Conservation (phyloP, 2,329 filamentous ascomycete species). For the Alternaria hordeiaustralica region DNA sequence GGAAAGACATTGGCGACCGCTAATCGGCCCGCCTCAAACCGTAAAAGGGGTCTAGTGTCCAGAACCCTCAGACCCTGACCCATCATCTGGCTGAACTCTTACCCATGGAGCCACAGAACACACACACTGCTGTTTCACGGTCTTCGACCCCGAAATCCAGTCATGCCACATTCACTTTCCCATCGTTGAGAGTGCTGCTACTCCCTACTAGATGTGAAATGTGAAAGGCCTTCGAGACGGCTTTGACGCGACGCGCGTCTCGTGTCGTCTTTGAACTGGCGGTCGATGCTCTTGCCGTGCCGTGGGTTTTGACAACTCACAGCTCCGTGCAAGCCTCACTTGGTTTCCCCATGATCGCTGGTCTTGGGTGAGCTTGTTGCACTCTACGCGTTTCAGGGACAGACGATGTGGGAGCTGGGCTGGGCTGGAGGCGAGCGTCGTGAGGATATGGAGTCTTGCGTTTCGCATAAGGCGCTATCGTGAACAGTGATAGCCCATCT, state of each 20-base stretch:
- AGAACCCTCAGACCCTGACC: slow-evolving; percentile 2
- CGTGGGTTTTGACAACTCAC: neutral
- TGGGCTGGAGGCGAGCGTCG: neutral
- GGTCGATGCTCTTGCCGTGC: neutral
- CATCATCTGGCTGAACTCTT: neutral
- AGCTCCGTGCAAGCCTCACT: neutral
- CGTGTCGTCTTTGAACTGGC: slow-evolving; percentile 1
- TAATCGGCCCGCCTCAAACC: slow-evolving; percentile 9
- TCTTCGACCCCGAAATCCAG: neutral
- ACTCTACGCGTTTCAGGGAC: neutral
- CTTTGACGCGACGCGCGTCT: slow-evolving; percentile 8
- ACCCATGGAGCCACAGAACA: neutral
- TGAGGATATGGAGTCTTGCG: neutral
- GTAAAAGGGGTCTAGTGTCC: neutral
- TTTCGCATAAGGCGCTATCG: neutral
- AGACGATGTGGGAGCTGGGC: neutral
- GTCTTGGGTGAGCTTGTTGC: neutral
- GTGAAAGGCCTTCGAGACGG: neutral
- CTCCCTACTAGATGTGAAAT: neutral
- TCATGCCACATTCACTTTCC: neutral
- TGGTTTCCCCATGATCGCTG: neutral
- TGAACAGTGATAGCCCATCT: neutral
- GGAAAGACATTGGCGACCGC: neutral
- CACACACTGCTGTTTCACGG: slow-evolving; percentile 5
- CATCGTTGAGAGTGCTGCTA: neutral